Conservation (phyloP, 768 basidiomycete genomes). For the Tylopilus intermedius region DNA sequence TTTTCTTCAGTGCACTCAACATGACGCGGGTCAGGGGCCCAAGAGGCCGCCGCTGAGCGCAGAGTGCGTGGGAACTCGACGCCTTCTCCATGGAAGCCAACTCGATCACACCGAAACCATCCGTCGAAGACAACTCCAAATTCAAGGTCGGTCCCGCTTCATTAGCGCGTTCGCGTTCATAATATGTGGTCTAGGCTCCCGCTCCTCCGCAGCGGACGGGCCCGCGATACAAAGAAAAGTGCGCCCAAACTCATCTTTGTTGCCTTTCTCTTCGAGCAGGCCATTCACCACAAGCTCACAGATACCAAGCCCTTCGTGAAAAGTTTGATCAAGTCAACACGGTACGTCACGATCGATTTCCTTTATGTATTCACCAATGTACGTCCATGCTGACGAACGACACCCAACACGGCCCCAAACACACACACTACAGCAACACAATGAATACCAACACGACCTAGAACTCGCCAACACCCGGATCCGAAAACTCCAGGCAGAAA, state of each 20-base stretch:
- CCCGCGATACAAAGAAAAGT: slow-evolving; percentile 32
- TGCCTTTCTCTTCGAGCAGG: background rate
- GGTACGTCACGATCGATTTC: slow-evolving; percentile 15
- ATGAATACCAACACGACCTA: slow-evolving; percentile 25
- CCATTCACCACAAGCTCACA: background rate
- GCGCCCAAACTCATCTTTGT: background rate
- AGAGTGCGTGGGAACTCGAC: background rate
- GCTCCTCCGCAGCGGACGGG: slow-evolving; percentile 16
- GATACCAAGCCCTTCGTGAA: slow-evolving; percentile 30
- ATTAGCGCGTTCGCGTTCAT: background rate
- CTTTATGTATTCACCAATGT: background rate
- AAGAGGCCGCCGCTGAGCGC: too few relatives aligned
- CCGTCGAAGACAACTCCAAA: slow-evolving; percentile 19
- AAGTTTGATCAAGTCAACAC: slow-evolving; percentile 31
- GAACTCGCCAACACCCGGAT: slow-evolving; percentile 25
- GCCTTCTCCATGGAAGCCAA: slow-evolving; percentile 14
- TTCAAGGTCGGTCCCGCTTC: slow-evolving; percentile 21
- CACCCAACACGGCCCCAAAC: background rate
- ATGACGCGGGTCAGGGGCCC: background rate
- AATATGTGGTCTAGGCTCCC: slow-evolving; percentile 6
- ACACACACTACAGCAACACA: slow-evolving; percentile 14
- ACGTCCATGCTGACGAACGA: background rate
- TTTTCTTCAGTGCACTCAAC: slow-evolving; percentile 9
- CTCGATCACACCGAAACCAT: slow-evolving; percentile 9
- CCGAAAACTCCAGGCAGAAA: slow-evolving; percentile 29